These are phyloP conservation scores for Lumnitzera littorea DNA, from an alignment of 345 rosid genomes.

Conservation along the genomic window DNA sequence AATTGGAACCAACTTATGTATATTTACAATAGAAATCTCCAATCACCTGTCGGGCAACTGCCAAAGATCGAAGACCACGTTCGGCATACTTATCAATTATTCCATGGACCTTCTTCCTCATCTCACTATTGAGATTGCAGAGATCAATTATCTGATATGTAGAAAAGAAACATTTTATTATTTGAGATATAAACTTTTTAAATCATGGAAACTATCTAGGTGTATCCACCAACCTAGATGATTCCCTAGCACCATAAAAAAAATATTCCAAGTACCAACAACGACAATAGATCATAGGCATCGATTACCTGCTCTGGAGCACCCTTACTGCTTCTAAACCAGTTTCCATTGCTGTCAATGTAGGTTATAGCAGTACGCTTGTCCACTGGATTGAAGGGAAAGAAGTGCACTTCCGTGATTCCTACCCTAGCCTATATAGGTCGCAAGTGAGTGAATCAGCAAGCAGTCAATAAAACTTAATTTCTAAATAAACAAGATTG, in stretches of 20 bases:
- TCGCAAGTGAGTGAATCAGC: not conserved
- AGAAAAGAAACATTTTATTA: too few relatives aligned
- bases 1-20: not conserved
- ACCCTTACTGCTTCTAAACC: conserved; percentile 45
- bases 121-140: conserved; percentile 24
- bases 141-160: conserved; percentile 31
- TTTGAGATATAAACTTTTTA: too few relatives aligned
- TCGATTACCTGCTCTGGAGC: conserved; percentile 37
- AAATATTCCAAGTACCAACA: too few relatives aligned
- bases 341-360: conserved; percentile 23
- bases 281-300: not conserved
- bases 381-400: conserved; percentile 46
- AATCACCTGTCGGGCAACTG: conserved; percentile 32
- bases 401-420: conserved; percentile 39
- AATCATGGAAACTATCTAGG: too few relatives aligned
- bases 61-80: conserved; percentile 43
- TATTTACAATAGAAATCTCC: not conserved
- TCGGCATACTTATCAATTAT: conserved; percentile 31
- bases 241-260: too few relatives aligned
- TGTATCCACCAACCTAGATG: too few relatives aligned
- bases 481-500: too few relatives aligned
- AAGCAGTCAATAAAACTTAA: too few relatives aligned
- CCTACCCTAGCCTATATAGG: conserved; percentile 30
- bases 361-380: conserved; percentile 50
- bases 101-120: conserved; percentile 21